Conservation (phyloP, 2,329 filamentous ascomycete species). For the Phyllosticta ampelicida region DNA sequence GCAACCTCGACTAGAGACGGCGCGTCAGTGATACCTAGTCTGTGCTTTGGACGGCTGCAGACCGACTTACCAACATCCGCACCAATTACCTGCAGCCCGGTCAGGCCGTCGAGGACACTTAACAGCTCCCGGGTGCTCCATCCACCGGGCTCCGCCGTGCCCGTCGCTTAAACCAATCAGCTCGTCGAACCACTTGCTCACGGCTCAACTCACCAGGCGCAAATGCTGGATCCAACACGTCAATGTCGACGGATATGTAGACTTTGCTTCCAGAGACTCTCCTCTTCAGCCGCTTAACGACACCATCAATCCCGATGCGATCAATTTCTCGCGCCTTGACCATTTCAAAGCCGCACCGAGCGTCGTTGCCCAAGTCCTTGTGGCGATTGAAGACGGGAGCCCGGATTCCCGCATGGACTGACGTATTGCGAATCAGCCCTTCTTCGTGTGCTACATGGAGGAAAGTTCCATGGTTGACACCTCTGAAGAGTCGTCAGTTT, state of each 20-base stretch:
- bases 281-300: slow-evolving; percentile 39
- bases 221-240: slow-evolving; percentile 46
- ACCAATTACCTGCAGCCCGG: slow-evolving; percentile 46
- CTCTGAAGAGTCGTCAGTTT: slow-evolving; percentile 21
- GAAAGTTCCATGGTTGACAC: slow-evolving; percentile 52
- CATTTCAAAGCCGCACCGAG: slow-evolving; percentile 48
- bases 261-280: slow-evolving; percentile 43
- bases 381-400: slow-evolving; percentile 41
- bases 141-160: slow-evolving; percentile 51
- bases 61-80: slow-evolving; percentile 42
- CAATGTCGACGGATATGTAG: slow-evolving; percentile 47
- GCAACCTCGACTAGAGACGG: slow-evolving; percentile 45
- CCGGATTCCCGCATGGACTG: slow-evolving; percentile 52
- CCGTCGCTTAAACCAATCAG: slow-evolving; percentile 34
- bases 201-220: slow-evolving; percentile 34
- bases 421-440: slow-evolving; percentile 47
- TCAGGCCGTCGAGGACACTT: slow-evolving; percentile 48
- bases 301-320: slow-evolving; percentile 34
- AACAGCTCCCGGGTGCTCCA: slow-evolving; percentile 51
- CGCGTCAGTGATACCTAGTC: background rate
- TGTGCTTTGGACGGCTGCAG: background rate
- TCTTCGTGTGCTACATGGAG: slow-evolving; percentile 53
- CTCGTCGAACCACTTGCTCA: no score
- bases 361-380: slow-evolving; percentile 45
- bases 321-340: slow-evolving; percentile 47